Conservation (phyloP, 805 yeast species). For the Hanseniaspora guilliermondii region DNA sequence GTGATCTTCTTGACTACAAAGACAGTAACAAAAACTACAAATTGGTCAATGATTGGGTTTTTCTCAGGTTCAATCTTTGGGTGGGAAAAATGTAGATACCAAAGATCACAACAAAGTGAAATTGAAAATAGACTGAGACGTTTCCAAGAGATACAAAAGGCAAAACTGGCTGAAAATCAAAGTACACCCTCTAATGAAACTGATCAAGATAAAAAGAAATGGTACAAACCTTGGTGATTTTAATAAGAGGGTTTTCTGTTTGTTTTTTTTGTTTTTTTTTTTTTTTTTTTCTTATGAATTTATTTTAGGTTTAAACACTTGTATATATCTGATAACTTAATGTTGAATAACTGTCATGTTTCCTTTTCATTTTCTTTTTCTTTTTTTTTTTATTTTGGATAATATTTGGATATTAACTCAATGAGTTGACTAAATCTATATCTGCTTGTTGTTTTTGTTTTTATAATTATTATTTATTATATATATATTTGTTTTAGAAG, state of each 20-base stretch:
- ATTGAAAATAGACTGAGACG: constrained; percentile 58
- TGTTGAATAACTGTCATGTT: too few relatives aligned
- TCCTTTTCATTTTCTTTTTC: too few relatives aligned
- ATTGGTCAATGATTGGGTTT: constrained; percentile 77
- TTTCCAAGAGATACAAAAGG: constrained; percentile 28
- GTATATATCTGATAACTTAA: too few relatives aligned
- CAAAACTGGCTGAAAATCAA: constrained; percentile 20
- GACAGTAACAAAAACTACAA: constrained; percentile 47
- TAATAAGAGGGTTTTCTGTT: too few relatives aligned
- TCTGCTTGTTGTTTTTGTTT: too few relatives aligned
- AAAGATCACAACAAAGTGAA: constrained; percentile 51
- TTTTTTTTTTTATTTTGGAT: too few relatives aligned
- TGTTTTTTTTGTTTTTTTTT: too few relatives aligned
- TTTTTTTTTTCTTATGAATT: background rate
- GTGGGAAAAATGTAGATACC: constrained; percentile 84
- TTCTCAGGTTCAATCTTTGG: constrained; percentile 68
- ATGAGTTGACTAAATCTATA: too few relatives aligned
- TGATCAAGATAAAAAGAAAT: constrained; percentile 15
- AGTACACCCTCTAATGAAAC: constrained; percentile 10
- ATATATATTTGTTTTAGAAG: too few relatives aligned
- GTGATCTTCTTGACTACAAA: constrained; percentile 58
- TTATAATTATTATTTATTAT: too few relatives aligned
- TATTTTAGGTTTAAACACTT: background rate
- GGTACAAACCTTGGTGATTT: constrained; percentile 28
- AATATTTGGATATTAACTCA: too few relatives aligned